A percentile compares a stretch with the other conserved stretches of the same genome.
Evolutionary conservation across 108 stramenopile genomes (phyloP).

Genomic region (Cyclotella distinguenda): DNA sequence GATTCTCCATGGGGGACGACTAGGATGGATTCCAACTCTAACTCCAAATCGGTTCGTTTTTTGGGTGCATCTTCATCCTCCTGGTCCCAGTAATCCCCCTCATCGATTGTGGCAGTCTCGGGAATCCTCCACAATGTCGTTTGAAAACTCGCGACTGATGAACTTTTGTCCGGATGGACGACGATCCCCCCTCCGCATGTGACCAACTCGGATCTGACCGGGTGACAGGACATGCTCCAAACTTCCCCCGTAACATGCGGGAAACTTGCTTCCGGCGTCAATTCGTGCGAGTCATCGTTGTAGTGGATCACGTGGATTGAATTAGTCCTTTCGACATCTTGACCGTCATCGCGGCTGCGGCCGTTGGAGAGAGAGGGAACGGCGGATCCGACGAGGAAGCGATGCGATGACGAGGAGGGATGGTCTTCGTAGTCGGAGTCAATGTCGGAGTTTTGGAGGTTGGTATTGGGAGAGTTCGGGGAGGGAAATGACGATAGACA

Average conservation of each 20-base stretch:
- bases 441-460: not conserved
- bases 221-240: conserved; percentile 40
- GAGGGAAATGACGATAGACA: conserved; percentile 37
- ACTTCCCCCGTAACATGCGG: conserved; percentile 48
- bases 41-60: not conserved
- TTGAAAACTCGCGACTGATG: not conserved
- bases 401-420: not conserved
- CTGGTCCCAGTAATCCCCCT: conserved; percentile 18
- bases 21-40: conserved; percentile 25
- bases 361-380: not conserved
- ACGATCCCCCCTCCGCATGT: conserved; percentile 49
- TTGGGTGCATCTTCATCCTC: conserved; percentile 16
- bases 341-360: conserved; percentile 3
- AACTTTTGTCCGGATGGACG: not conserved
- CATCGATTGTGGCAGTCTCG: not conserved
- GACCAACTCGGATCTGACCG: conserved; percentile 28
- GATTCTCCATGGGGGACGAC: conserved; percentile 39
- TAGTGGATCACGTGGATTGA: conserved; percentile 35
- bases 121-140: not conserved
- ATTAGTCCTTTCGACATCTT: conserved; percentile 34
- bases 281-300: conserved; percentile 51
- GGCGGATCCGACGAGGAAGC: not conserved
- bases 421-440: conserved; percentile 5
- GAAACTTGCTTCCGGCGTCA: conserved; percentile 21
- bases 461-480: conserved; percentile 7